Evolutionary conservation across 2,329 filamentous ascomycete genomes (phyloP).

Genomic region (Arachnomyces sp.): DNA sequence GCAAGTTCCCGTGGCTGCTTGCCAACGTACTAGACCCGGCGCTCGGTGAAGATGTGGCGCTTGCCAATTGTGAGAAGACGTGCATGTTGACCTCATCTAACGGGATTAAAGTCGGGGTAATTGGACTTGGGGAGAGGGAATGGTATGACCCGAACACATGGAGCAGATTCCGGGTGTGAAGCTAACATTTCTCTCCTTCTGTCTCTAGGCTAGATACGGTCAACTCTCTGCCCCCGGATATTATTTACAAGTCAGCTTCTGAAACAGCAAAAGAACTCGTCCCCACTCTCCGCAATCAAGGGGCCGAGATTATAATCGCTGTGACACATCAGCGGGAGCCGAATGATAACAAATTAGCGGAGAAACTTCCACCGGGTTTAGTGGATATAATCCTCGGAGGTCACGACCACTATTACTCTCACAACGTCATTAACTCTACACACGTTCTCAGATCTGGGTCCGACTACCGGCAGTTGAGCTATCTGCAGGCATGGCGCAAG

Average conservation of each 20-base stretch:
- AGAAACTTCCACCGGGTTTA: slow-evolving; percentile 58
- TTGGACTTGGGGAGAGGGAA: slow-evolving; percentile 78
- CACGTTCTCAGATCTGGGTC: slow-evolving; percentile 82
- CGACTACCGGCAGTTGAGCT: slow-evolving; percentile 88
- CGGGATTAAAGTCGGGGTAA: slow-evolving; percentile 75
- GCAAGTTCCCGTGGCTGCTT: slow-evolving; percentile 80
- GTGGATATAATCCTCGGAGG: slow-evolving; percentile 83
- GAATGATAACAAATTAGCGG: slow-evolving; percentile 78
- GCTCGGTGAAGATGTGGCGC: slow-evolving; percentile 62
- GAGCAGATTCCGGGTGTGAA: background rate
- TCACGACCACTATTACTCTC: slow-evolving; percentile 82
- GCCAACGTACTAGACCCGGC: slow-evolving; percentile 82
- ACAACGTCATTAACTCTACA: slow-evolving; percentile 66
- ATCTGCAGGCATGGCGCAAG: slow-evolving; percentile 66
- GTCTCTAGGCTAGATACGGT: slow-evolving; percentile 63
- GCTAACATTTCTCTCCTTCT: background rate
- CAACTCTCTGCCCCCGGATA: slow-evolving; percentile 70
- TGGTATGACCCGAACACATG: too few relatives aligned
- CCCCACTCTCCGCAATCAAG: slow-evolving; percentile 62
- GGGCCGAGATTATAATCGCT: slow-evolving; percentile 74
- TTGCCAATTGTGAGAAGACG: slow-evolving; percentile 68
- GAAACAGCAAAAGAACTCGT: slow-evolving; percentile 68
- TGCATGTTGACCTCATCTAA: slow-evolving; percentile 71
- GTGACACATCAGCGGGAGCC: slow-evolving; percentile 81
- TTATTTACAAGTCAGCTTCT: slow-evolving; percentile 73